Conservation (phyloP, 2,329 filamentous ascomycete species). For the Parascedosporium putredinis region DNA sequence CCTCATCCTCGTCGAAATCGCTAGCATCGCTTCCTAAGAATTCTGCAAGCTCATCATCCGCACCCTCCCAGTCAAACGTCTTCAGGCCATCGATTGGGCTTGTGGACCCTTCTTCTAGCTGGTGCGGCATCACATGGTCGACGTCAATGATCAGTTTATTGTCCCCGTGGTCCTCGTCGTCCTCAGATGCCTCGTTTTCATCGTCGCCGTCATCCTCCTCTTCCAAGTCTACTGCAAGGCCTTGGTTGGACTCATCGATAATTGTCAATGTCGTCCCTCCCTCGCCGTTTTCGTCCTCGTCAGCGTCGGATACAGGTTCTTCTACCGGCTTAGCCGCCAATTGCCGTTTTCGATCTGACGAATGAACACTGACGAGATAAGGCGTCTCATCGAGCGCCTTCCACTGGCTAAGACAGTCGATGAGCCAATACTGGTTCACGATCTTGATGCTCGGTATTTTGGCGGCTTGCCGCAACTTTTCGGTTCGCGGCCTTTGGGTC, state of each 20-base stretch:
- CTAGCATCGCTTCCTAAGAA: conserved; percentile 53
- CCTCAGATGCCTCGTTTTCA: conserved; percentile 23
- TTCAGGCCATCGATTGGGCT: conserved; percentile 46
- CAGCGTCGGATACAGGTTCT: conserved; percentile 18
- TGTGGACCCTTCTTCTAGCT: conserved; percentile 33
- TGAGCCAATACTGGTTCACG: conserved; percentile 83
- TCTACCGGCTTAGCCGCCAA: conserved; percentile 21
- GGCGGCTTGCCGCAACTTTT: conserved; percentile 82
- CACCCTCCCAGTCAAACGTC: conserved; percentile 50
- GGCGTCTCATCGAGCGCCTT: conserved; percentile 64
- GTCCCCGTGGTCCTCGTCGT: conserved; percentile 35
- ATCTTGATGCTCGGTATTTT: conserved; percentile 76
- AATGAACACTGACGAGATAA: conserved; percentile 67
- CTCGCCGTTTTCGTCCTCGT: conserved; percentile 23
- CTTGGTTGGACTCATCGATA: conserved; percentile 32
- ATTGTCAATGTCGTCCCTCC: conserved; percentile 30
- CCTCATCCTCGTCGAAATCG: conserved; percentile 28
- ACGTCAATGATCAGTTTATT: conserved; percentile 17
- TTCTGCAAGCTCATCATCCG: conserved; percentile 65
- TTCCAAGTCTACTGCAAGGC: conserved; percentile 23
- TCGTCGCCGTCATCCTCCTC: conserved; percentile 24
- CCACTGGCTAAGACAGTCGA: conserved; percentile 79
- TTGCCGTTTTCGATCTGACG: conserved; percentile 43
- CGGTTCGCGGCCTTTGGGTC: conserved; percentile 63
- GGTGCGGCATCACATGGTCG: conserved; percentile 29